These are phyloP conservation scores for Panaeolus cyanescens DNA, from an alignment of 768 basidiomycete genomes.

Conservation along the genomic window DNA sequence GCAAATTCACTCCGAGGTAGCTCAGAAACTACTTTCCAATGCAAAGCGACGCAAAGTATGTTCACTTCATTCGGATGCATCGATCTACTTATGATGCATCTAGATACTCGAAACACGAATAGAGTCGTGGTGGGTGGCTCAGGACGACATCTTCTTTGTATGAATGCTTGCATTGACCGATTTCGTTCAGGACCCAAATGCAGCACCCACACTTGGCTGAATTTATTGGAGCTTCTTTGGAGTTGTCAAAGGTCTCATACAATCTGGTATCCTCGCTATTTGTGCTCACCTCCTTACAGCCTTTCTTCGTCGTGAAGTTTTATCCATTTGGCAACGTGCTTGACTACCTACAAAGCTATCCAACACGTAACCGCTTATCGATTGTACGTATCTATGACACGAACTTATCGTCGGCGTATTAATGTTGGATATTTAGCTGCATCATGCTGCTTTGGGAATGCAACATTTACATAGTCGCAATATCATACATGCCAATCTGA, in stretches of 20 bases:
- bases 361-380: not conserved
- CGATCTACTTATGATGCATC: not conserved
- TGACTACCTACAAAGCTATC: not conserved
- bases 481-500: conserved; percentile 1
- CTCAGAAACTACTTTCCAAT: not conserved
- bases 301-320: not conserved
- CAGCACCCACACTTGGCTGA: not conserved
- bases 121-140: not conserved
- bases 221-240: not conserved
- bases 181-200: not conserved
- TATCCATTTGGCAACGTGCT: conserved; percentile 1
- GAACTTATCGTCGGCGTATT: not conserved
- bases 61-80: not conserved
- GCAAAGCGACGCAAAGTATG: not conserved
- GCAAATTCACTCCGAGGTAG: not conserved
- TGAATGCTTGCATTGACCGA: not conserved
- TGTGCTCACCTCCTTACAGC: not conserved
- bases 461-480: not conserved
- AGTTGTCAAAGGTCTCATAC: not conserved
- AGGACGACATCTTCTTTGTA: not conserved
- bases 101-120: not conserved
- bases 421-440: not conserved
- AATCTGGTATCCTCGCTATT: not conserved
- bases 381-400: not conserved
- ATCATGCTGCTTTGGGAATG: not conserved